A percentile compares a stretch with the other conserved stretches of the same genome.
These are phyloP conservation scores for Collybiopsis luxurians DNA, from an alignment of 768 basidiomycete species.

Conservation along the genomic window DNA sequence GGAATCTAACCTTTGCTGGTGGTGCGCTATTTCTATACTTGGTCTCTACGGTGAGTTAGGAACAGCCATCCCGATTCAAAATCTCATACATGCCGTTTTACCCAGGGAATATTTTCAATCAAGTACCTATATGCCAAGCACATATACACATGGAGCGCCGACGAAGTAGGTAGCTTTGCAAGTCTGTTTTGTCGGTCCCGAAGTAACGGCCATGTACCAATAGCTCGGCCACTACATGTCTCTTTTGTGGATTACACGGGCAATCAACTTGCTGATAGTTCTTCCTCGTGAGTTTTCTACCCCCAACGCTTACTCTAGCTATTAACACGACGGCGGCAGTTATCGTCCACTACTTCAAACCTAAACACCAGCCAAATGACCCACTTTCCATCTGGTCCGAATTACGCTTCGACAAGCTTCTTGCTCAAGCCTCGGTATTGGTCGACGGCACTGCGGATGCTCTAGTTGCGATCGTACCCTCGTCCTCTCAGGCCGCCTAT, in stretches of 20 bases:
- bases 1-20: conserved; percentile 71
- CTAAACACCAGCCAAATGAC: conserved; percentile 31
- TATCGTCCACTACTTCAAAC: conserved; percentile 60
- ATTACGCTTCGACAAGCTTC: conserved; percentile 64
- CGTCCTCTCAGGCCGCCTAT: conserved; percentile 52
- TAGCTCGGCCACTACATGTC: conserved; percentile 77
- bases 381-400: conserved; percentile 46
- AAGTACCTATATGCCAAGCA: conserved; percentile 82
- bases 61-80: not conserved
- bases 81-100: not conserved
- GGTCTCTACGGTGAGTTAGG: conserved; percentile 56
- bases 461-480: conserved; percentile 52
- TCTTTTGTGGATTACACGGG: conserved; percentile 60
- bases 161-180: conserved; percentile 33
- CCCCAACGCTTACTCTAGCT: not conserved
- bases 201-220: not conserved
- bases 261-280: conserved; percentile 61
- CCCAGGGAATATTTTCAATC: conserved; percentile 64
- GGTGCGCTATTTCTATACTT: conserved; percentile 60
- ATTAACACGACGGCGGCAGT: conserved; percentile 32
- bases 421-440: conserved; percentile 62
- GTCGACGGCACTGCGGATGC: conserved; percentile 65
- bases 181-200: not conserved
- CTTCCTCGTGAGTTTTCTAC: conserved; percentile 55
- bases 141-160: conserved; percentile 65